Base-by-base conservation (phyloP, 2,329 filamentous ascomycete genomes). In the Aureobasidium sp. region DNA sequence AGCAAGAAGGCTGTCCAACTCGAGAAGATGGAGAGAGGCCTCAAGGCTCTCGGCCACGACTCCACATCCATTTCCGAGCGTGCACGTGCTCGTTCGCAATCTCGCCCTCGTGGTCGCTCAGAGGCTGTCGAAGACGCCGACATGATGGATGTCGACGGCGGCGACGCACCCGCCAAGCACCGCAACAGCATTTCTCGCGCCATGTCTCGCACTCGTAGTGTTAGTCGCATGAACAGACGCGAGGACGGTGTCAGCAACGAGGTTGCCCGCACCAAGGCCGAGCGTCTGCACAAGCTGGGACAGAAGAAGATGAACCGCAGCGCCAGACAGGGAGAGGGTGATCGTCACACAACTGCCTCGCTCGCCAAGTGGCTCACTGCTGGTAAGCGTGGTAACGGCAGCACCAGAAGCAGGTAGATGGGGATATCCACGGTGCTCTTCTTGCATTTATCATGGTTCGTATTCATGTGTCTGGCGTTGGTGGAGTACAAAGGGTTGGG, bases 291-390 rank as follows among this genome's bases (percentile, higher is more conserved):
- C 73, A 97, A 96, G 83, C 79, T 99, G 73, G 83, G 87, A 71
- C 95, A 99, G 87, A 92, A 93, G 83, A 93, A 92, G 85, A 97
- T 95, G 92, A 99, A 99, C 81, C 86, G 93, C 67, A 94, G 95
- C 88, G 94, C 94, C 48, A 87, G 92, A 76, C 90, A 95, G 82
- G 94, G 94, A 82, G 94, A 99, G 81, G 92, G 88, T 65, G 94
- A 99, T 82, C 86, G 95, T 74, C 93, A 97, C 78, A 86, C 86
- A 65, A 87, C 87, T 62, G 89, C 89, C 41, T 83, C 89, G 59
- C 78, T 96, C 76, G 85, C 87, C 66, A 99, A 96, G 80, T 94
- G 97, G 79, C 82, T 99, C 84, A 88, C 96, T 74, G 82, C 89
- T 65, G 94, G 94, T 71, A 99, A 97, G 83, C 88, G 94, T 75